Evolutionary conservation across 164 flowering plant species (phyloP).

Genomic region (Chimonanthus salicifolius): DNA sequence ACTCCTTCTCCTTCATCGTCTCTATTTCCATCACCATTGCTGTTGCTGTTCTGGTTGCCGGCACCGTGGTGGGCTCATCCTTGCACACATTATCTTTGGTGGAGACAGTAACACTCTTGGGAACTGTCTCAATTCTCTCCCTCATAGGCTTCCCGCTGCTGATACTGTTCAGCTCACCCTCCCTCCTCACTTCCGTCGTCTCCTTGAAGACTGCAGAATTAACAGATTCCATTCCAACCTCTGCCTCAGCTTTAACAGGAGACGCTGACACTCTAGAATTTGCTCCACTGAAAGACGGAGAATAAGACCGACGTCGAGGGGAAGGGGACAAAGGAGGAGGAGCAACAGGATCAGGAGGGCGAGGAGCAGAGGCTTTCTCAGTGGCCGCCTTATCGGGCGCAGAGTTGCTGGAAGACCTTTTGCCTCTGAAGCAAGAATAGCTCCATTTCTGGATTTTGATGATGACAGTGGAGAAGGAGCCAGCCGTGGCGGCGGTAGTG

Average conservation of each 20-base stretch:
- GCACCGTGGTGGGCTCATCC: too few species aligned
- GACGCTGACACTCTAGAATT: not conserved
- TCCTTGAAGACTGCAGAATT: not conserved
- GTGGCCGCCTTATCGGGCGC: not conserved
- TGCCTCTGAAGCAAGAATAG: slow-evolving; percentile 22
- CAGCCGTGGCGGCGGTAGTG: slow-evolving; percentile 8
- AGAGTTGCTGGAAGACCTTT: not conserved
- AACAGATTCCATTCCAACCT: not conserved
- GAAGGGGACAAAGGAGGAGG: not conserved
- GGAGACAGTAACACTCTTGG: not conserved
- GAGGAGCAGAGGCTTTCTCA: not conserved
- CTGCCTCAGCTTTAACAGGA: not conserved
- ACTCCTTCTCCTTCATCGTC: slow-evolving; percentile 13
- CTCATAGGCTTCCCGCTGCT: slow-evolving; percentile 42
- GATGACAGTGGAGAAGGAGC: slow-evolving; percentile 21
- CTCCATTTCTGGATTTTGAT: slow-evolving; percentile 21
- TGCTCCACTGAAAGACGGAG: not conserved
- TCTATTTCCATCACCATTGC: not conserved
- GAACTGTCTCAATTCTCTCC: slow-evolving; percentile 38
- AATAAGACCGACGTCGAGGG: not conserved
- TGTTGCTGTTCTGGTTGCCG: not conserved
- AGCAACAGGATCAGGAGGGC: too few species aligned
- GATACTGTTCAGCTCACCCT: not conserved
- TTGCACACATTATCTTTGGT: too few species aligned
- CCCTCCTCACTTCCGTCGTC: not conserved